These are phyloP conservation scores for Phlyctochytrium planicorne DNA, from an alignment of 192 early-diverging fungal genomes.

Conservation along the genomic window DNA sequence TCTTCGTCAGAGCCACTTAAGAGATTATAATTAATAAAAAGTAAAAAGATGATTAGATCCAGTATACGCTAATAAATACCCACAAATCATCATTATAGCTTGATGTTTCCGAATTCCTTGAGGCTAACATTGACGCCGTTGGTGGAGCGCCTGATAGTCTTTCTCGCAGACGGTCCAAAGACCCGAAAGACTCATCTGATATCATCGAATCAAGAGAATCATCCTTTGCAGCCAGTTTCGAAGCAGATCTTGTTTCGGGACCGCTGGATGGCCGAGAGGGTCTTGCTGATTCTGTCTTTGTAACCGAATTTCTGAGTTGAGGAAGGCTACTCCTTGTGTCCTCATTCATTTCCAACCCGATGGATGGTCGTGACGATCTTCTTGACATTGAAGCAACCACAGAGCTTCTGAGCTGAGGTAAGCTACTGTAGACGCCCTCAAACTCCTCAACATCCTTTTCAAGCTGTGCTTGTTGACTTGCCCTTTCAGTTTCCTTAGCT, in stretches of 20 bases:
- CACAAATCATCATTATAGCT: not conserved
- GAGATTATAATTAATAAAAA: not conserved
- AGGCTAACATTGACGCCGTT: not conserved
- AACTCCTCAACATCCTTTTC: not conserved
- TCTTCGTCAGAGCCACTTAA: not conserved
- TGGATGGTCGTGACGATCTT: not conserved
- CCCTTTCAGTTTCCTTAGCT: not conserved
- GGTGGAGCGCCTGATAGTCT: too few relatives aligned
- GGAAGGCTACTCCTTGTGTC: too few relatives aligned
- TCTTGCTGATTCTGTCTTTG: too few relatives aligned
- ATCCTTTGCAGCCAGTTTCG: too few relatives aligned
- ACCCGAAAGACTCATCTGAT: too few relatives aligned
- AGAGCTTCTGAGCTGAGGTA: not conserved
- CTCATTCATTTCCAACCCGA: not conserved
- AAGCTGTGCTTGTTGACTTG: not conserved
- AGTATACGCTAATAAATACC: not conserved
- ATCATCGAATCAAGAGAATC: too few relatives aligned
- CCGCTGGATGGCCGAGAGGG: too few relatives aligned
- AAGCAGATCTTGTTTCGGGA: too few relatives aligned
- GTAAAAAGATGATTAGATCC: not conserved
- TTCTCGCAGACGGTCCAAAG: too few relatives aligned
- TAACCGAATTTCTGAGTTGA: too few relatives aligned
- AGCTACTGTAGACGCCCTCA: not conserved
- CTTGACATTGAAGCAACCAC: too few relatives aligned
- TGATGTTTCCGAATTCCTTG: not conserved